These are phyloP conservation scores for Endocarpon pusillum DNA, from an alignment of 495 filamentous ascomycete genomes.

Conservation along the genomic window DNA sequence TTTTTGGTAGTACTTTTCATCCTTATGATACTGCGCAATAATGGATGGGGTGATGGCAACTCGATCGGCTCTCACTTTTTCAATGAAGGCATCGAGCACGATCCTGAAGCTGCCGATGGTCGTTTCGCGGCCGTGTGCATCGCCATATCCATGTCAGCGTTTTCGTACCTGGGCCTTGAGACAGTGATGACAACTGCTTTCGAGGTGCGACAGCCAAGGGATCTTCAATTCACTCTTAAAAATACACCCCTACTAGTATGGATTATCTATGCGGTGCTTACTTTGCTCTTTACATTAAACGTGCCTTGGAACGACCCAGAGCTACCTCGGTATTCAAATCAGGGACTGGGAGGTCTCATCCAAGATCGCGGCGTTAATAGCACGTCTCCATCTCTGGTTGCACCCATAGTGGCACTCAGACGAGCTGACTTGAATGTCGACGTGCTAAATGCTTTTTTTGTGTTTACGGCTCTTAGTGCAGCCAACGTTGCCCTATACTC, in stretches of 20 bases:
- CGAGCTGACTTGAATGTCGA: slow-evolving; percentile 5
- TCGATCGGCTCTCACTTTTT: background rate
- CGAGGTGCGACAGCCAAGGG: slow-evolving; percentile 20
- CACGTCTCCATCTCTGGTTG: slow-evolving; percentile 1
- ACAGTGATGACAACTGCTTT: slow-evolving; percentile 27
- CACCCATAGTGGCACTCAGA: background rate
- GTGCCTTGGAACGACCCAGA: slow-evolving; percentile 19
- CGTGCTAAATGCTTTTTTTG: slow-evolving; percentile 22
- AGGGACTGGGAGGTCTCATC: background rate
- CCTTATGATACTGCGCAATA: background rate
- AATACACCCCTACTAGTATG: slow-evolving; percentile 14
- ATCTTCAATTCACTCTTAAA: slow-evolving; percentile 18
- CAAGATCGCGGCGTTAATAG: slow-evolving; percentile 9
- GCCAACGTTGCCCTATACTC: slow-evolving; percentile 30
- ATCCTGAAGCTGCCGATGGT: slow-evolving; percentile 13
- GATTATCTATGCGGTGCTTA: slow-evolving; percentile 15
- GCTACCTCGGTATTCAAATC: slow-evolving; percentile 13
- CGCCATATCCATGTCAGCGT: slow-evolving; percentile 25
- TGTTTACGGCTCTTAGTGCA: slow-evolving; percentile 24
- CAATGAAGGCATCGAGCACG: slow-evolving; percentile 9
- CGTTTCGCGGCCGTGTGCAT: slow-evolving; percentile 19
- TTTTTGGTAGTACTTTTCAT: background rate
- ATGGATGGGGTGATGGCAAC: background rate
- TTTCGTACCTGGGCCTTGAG: slow-evolving; percentile 29
- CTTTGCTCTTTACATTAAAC: slow-evolving; percentile 20